Evolutionary conservation across 2,329 filamentous ascomycete genomes (phyloP).

Genomic region (Sarocladium brachiariae): DNA sequence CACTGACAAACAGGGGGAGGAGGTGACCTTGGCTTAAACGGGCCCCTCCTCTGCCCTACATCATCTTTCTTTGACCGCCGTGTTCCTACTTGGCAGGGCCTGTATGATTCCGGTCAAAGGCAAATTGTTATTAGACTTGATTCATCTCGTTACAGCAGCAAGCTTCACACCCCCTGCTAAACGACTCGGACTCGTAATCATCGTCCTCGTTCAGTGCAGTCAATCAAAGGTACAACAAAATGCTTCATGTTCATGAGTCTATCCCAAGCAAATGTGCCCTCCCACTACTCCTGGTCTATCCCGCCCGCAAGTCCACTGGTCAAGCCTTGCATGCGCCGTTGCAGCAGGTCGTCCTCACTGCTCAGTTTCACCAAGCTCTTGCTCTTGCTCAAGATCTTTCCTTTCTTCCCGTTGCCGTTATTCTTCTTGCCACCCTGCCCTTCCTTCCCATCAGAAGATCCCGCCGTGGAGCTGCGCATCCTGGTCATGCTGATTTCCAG

Average conservation of each 20-base stretch:
- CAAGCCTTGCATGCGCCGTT: constrained; percentile 51
- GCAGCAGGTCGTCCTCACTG: constrained; percentile 51
- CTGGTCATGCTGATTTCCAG: constrained; percentile 70
- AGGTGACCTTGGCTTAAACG: not conserved
- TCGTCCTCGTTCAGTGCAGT: too few relatives aligned
- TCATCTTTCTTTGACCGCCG: not conserved
- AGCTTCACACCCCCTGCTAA: too few relatives aligned
- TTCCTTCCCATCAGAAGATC: constrained; percentile 14
- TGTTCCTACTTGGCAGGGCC: too few relatives aligned
- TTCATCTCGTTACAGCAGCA: too few relatives aligned
- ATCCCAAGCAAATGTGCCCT: too few relatives aligned
- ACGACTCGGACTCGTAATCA: too few relatives aligned
- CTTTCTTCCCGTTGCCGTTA: constrained; percentile 19
- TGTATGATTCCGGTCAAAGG: too few relatives aligned
- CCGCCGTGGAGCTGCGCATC: constrained; percentile 22
- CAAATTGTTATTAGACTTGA: too few relatives aligned
- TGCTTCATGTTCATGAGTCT: not conserved
- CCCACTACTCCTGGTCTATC: constrained; percentile 33
- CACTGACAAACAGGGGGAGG: not conserved
- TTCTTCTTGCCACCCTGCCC: constrained; percentile 11
- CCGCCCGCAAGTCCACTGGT: constrained; percentile 45
- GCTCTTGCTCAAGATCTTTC: constrained; percentile 29
- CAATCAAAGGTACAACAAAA: too few relatives aligned
- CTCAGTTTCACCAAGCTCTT: constrained; percentile 46
- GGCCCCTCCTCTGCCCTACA: not conserved